Evolutionary conservation across 176 grass and related monocot genomes (phyloP), one percentile per base, ranked within the genome.

Genomic region (Triticum dicoccoides): DNA sequence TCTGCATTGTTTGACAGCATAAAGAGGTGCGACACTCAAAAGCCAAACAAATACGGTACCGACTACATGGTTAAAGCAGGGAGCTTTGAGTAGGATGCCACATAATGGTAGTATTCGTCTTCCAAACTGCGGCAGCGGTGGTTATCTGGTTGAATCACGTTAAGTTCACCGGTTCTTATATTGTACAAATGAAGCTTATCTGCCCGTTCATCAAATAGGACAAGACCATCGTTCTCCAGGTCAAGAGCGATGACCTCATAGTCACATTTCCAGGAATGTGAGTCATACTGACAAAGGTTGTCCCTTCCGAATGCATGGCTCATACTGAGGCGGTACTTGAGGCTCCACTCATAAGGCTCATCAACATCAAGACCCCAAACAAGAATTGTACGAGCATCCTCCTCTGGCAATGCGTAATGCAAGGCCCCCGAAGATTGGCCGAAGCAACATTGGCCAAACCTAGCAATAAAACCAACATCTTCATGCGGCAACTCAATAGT

Each of bases 21-120:
- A 70, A 70, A n/a, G 21, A 70, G 8, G 68, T 10, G 18, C 0
- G 8, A 38, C 17, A 71, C 34, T 18, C 68, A n/a, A n/a, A 41
- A 71, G 6, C 20, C 68, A 71, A 71, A 71, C 68, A 70, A 39
- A 37, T 1, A 69, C 21, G 35, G 66, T 21, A 37, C 66, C 0
- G 17, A 37, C 67, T 70, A 70, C 18, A 70, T 70, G 67, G 8
- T 38, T 37, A 70, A 70, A 41, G 6, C 70, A 10, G 69, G 56
- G 11, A 84, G 38, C 69, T 90, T 85, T 21, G 15, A 76, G 74
- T 30, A 86, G 70, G 67, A 91, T 5, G 80, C 41, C 33, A 91
- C 34, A 67, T 82, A 90, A 79, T 83, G 18, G 13, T 39, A 71
- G 35, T 71, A 41, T 0, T 0, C 2, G 35, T 71, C 20, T 12